Conservation (phyloP, 2,329 filamentous ascomycete genomes). For the Diaporthe ampelina region DNA sequence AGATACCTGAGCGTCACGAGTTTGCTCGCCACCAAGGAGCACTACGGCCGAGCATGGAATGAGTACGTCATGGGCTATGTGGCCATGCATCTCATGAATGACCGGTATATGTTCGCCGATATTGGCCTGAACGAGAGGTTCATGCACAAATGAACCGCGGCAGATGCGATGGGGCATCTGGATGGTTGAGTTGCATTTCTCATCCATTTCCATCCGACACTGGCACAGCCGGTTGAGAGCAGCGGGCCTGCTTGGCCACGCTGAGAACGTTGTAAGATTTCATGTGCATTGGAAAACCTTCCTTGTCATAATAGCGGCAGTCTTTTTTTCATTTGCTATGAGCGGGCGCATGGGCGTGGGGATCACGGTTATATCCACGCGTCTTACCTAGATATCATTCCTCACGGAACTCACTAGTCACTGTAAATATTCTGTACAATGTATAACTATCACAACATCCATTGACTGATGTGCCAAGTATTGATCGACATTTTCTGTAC, state of each 20-base stretch:
- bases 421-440: background rate
- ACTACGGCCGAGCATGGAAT: constrained; percentile 45
- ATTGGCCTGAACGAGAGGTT: constrained; percentile 35
- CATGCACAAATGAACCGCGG: background rate
- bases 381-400: background rate
- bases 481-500: background rate
- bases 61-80: constrained; percentile 48
- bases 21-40: constrained; percentile 43
- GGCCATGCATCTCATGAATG: constrained; percentile 41
- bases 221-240: background rate
- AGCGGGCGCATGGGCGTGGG: background rate
- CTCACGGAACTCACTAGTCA: background rate
- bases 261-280: background rate
- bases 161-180: background rate
- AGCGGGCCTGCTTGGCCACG: background rate
- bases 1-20: constrained; percentile 42
- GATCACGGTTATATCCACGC: background rate
- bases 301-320: too few relatives aligned
- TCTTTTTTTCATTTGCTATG: background rate
- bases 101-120: constrained; percentile 41
- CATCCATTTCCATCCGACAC: background rate
- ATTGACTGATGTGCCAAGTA: background rate
- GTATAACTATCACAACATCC: background rate
- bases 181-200: too few relatives aligned
- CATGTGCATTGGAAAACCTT: background rate